Evolutionary conservation across 2,329 filamentous ascomycete genomes (phyloP), one percentile per base, ranked within the genome.

Genomic region (Microsporum audouinii): DNA sequence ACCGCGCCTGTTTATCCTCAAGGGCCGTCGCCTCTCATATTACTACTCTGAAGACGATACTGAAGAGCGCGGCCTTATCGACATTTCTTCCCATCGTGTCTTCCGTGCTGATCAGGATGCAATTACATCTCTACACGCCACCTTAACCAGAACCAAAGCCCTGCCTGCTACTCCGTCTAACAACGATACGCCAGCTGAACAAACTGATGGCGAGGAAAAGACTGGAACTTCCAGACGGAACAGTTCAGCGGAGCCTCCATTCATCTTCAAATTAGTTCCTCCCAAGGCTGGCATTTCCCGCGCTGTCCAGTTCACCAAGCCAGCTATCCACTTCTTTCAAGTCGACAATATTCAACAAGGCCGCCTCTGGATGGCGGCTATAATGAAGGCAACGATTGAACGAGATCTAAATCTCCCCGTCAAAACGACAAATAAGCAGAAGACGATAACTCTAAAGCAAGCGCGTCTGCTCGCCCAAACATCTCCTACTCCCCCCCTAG

Each of bases 311-410:
- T 99, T 99, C 72, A 99, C 94, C 1, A 96, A 96, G 73, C 94
- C 94, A 3, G 94, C 91, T 6, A 89, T 96, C 43, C 94, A 99
- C 73, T 97, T 96, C 73, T 99, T 99, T 73, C 94, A 95, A 3
- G 91, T 96, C 27, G 91, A 95, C 59, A 96, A 88, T 68, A 78
- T 96, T 62, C 85, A 89, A 68, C 85, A 94, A 70, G 94, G 94
- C 14, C 85, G 94, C 10, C 78, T 95, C 45, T 99, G 94, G 94
- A 99, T 99, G 94, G 94, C 91, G 3, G 94, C 94, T 4, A 78
- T 99, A 58, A 95, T 99, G 89, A 99, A 99, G 77, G 94, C 94
- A 8, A 99, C 94, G 1, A 99, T 99, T 68, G 92, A 97, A 71
- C 87, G 92, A 63, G 94, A 99, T 67, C 77, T 84, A 69, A 83